These are phyloP conservation scores for Vicia faba DNA, from an alignment of 306 rosid species.

Conservation along the genomic window DNA sequence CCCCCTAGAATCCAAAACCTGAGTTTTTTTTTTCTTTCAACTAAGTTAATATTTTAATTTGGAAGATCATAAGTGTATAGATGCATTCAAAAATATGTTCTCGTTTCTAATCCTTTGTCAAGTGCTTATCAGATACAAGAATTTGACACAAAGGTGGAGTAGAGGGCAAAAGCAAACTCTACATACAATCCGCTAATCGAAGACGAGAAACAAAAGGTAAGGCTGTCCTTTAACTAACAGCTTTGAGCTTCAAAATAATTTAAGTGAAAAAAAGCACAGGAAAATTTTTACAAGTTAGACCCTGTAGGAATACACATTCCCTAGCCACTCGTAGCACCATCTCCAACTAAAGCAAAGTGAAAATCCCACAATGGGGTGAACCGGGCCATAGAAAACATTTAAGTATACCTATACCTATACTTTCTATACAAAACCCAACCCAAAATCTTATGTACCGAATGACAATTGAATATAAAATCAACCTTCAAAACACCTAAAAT, in stretches of 20 bases:
- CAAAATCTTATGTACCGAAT: slow-evolving; percentile 40
- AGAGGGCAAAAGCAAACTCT: neutral
- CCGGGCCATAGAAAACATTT: slow-evolving; percentile 20
- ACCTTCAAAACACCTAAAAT: slow-evolving; percentile 10
- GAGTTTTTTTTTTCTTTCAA: neutral
- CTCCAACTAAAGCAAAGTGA: slow-evolving; percentile 23
- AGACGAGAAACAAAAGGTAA: neutral
- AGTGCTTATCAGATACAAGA: neutral
- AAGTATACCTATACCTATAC: slow-evolving; percentile 35
- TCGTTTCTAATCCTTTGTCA: neutral
- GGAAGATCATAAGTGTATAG: neutral
- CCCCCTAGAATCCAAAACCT: neutral
- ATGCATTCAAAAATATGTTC: neutral
- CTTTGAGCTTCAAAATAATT: slow-evolving; percentile 8
- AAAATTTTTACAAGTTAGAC: slow-evolving; percentile 20
- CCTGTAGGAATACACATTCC: slow-evolving; percentile 34
- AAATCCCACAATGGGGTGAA: slow-evolving; percentile 32
- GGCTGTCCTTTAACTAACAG: slow-evolving; percentile 17
- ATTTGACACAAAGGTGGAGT: neutral
- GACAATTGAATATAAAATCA: slow-evolving; percentile 27
- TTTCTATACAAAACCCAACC: slow-evolving; percentile 40
- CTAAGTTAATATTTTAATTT: neutral
- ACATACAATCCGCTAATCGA: neutral
- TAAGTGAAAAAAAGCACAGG: neutral
- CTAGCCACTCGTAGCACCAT: neutral